A percentile compares a stretch with the other conserved stretches of the same genome.
These are phyloP conservation scores for Lactarius tabidus DNA, from an alignment of 768 basidiomycete genomes.

Conservation along the genomic window DNA sequence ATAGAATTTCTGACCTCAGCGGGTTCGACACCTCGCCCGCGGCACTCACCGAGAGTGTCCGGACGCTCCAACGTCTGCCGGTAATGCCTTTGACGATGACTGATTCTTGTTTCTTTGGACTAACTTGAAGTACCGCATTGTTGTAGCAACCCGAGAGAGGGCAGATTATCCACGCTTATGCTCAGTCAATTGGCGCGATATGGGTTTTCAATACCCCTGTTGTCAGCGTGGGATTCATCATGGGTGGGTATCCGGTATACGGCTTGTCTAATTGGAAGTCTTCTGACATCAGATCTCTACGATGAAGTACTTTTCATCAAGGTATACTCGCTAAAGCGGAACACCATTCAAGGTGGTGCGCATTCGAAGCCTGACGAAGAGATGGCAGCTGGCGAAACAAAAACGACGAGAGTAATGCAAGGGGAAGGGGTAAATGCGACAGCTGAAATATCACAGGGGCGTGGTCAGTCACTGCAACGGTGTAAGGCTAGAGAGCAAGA, in stretches of 20 bases:
- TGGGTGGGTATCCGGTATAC: conserved; percentile 24
- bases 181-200: conserved; percentile 36
- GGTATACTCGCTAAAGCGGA: conserved; percentile 36
- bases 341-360: conserved; percentile 17
- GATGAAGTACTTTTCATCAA: conserved; percentile 34
- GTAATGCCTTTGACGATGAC: conserved; percentile 19
- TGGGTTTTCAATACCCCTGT: conserved; percentile 38
- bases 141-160: conserved; percentile 32
- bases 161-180: conserved; percentile 37
- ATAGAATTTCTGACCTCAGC: conserved; percentile 21
- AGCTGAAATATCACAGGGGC: conserved; percentile 9
- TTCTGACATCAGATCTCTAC: background rate
- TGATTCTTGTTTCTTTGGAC: background rate
- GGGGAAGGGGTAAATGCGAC: background rate
- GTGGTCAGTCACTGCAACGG: background rate
- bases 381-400: background rate
- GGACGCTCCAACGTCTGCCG: conserved; percentile 25
- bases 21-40: conserved; percentile 26
- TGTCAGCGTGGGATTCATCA: conserved; percentile 33
- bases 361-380: conserved; percentile 26
- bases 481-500: background rate
- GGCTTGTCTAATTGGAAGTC: background rate
- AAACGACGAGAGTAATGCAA: background rate
- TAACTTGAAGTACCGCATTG: background rate
- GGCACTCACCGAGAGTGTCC: conserved; percentile 31